Percentiles rank a stretch among this genome's conserved stretches.
Evolutionary conservation across 2,329 filamentous ascomycete genomes (phyloP).

Genomic region (Periconia sp.): DNA sequence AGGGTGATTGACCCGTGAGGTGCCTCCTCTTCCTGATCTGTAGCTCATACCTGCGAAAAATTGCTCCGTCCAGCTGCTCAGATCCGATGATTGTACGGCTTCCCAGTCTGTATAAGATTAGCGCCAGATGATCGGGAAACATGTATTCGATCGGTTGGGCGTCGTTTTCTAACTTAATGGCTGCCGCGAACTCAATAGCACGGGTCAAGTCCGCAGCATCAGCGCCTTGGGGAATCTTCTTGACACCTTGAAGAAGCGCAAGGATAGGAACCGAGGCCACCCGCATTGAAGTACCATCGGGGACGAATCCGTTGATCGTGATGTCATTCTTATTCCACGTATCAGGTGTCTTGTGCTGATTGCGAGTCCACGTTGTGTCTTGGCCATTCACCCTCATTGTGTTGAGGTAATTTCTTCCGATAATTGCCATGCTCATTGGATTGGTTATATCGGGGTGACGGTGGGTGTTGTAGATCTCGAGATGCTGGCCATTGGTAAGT

Average conservation of each 20-base stretch:
- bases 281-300: neutral
- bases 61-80: neutral
- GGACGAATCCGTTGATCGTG: conserved; percentile 4
- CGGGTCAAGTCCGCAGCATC: conserved; percentile 9
- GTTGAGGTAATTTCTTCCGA: neutral
- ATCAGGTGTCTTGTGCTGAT: neutral
- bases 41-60: conserved; percentile 1
- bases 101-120: neutral
- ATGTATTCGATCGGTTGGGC: neutral
- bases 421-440: neutral
- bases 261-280: conserved; percentile 1
- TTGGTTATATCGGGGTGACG: neutral
- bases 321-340: conserved; percentile 1
- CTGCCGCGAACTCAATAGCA: conserved; percentile 1
- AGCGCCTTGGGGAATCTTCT: conserved; percentile 1
- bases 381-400: conserved; percentile 1
- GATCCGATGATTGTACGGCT: neutral
- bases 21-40: neutral
- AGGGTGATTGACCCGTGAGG: neutral
- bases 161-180: neutral
- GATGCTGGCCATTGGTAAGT: neutral
- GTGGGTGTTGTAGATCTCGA: neutral
- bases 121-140: conserved; percentile 4
- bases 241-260: neutral
- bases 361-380: neutral